Evolutionary conservation across 441 rosid genomes (phyloP), one percentile per base, ranked within the genome.

Genomic region (Oxalis stricta): DNA sequence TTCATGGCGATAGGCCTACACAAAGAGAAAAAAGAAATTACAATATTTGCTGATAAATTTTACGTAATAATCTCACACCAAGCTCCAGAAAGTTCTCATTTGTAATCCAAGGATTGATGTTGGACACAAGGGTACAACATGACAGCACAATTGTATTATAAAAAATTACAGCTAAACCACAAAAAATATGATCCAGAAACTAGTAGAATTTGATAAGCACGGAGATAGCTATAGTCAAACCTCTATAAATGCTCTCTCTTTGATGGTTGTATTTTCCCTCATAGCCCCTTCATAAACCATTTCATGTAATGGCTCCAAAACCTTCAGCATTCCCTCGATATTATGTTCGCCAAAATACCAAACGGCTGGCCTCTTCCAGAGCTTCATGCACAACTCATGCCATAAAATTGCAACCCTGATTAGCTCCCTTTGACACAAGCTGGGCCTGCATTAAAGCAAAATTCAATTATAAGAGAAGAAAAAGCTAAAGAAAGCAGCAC

Each of bases 301-400:
- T 59, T 71, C 79, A 65, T 93, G 99, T 64, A 82, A 71, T 38
- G 99, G 99, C 61, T 88, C 99, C 71, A 93, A 73, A 15, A 70
- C 93, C 58, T 93, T 87, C 38, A 88, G 71, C 99, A 93, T 93
- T 41, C 91, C 94, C 73, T 93, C 99, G 63, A 78, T 78, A 65
- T 93, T 93, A 65, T 75, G 97, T 70, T 93, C 97, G 55, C 99
- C 97, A 55, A 88, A 93, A 67, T 74, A 93, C 67, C n/a, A 93
- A 67, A 43, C 99, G 99, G 63, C 99, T 93, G 43, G 99, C 99
- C 75, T 93, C 99, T 82, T 93, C 99, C 65, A 93, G 57, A 21
- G 74, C 95, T 61, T 92, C 99, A 61, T 92, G 96, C 97, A 92
- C 73, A 63, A 56, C 56, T 92, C 99, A 63, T 87, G 97, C 99